These are phyloP conservation scores for Rubus parviflorus DNA, from an alignment of 306 rosid genomes.

Conservation along the genomic window DNA sequence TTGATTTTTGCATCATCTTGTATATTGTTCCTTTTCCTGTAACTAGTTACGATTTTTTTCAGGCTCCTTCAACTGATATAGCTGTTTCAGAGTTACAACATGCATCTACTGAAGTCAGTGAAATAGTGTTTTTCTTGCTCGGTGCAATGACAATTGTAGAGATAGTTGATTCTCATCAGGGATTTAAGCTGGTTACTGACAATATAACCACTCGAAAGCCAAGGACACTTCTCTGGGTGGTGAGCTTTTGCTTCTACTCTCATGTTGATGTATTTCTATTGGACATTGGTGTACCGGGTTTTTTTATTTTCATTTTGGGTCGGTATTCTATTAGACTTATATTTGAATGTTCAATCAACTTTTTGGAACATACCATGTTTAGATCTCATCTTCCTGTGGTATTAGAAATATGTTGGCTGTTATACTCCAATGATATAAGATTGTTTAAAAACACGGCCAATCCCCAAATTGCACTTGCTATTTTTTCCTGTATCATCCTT, in stretches of 20 bases:
- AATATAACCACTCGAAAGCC: constrained; percentile 90
- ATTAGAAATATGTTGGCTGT: background rate
- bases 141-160: constrained; percentile 99
- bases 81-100: constrained; percentile 84
- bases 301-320: background rate
- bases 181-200: constrained; percentile 94
- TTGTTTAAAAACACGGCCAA: background rate
- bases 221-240: constrained; percentile 94
- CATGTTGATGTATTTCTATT: constrained; percentile 14
- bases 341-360: constrained; percentile 16
- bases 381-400: background rate
- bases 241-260: constrained; percentile 43
- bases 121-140: constrained; percentile 91
- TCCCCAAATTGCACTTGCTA: background rate
- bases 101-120: constrained; percentile 93
- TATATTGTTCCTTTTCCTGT: background rate
- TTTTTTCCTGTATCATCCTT: background rate
- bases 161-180: constrained; percentile 92
- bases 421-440: background rate
- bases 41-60: constrained; percentile 11
- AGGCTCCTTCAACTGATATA: constrained; percentile 95
- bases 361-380: background rate
- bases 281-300: background rate
- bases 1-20: background rate
- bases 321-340: background rate